These are phyloP conservation scores for Harringtonia aguacate DNA, from an alignment of 2,329 filamentous ascomycete species.

Conservation along the genomic window DNA sequence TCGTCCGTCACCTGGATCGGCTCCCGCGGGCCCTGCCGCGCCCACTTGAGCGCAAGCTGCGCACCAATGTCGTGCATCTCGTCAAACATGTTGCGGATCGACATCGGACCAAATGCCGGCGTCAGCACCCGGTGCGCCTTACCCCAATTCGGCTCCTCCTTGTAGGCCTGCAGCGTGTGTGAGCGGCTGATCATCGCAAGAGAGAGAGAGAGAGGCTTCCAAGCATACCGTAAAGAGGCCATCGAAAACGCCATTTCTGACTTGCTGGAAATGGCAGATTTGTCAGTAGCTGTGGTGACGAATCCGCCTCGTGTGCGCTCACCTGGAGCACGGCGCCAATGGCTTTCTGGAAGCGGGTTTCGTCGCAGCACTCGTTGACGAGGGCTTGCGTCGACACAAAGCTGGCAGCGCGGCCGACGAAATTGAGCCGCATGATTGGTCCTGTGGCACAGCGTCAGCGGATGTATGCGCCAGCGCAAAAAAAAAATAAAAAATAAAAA, in stretches of 20 bases:
- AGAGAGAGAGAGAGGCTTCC: too few species aligned
- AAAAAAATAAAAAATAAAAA: too few species aligned
- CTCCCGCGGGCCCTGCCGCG: conserved; percentile 45
- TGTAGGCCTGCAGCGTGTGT: conserved; percentile 19
- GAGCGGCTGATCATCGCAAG: background rate
- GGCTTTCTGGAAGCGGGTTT: conserved; percentile 53
- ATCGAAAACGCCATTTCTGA: conserved; percentile 51
- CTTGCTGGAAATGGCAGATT: conserved; percentile 23
- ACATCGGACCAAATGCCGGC: conserved; percentile 58
- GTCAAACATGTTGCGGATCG: conserved; percentile 58
- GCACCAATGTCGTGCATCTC: conserved; percentile 58
- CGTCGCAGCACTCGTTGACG: conserved; percentile 53
- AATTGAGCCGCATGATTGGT: conserved; percentile 46
- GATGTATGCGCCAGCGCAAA: background rate
- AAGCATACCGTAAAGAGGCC: conserved; percentile 55
- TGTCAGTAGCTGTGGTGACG: background rate
- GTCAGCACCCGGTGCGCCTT: conserved; percentile 55
- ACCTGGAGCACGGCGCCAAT: conserved; percentile 35
- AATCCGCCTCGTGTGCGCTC: conserved; percentile 5
- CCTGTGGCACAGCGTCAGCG: conserved; percentile 25
- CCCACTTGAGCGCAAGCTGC: conserved; percentile 58
- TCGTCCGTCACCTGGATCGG: conserved; percentile 53
- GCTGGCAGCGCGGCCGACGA: conserved; percentile 32
- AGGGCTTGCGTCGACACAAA: conserved; percentile 19
- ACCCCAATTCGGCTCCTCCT: conserved; percentile 51